phyloP scores from a whole-genome alignment of 108 stramenopile genomes.

The Skeletonema marinoi region DNA sequence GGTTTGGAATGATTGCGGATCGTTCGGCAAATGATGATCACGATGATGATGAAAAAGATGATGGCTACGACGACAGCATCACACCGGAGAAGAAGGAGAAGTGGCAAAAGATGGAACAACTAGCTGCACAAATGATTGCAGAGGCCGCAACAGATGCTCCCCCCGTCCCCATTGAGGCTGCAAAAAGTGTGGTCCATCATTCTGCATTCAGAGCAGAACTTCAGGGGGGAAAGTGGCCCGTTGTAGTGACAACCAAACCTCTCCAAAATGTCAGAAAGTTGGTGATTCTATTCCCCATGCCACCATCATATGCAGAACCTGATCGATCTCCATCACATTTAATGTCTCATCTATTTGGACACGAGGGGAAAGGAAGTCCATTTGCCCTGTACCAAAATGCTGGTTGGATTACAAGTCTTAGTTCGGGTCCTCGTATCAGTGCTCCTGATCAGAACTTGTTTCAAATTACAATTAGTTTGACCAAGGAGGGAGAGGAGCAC shows the following conservation, averaged over 20 bases:
- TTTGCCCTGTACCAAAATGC: conserved; percentile 77
- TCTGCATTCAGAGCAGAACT: conserved; percentile 60
- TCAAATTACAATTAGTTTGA: conserved; percentile 72
- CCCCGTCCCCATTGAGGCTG: conserved; percentile 27
- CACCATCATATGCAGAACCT: conserved; percentile 44
- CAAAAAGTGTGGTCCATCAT: conserved; percentile 37
- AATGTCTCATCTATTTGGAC: conserved; percentile 76
- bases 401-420: conserved; percentile 61
- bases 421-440: conserved; percentile 59
- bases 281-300: conserved; percentile 70
- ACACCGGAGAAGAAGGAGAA: conserved; percentile 14
- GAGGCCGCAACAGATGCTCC: conserved; percentile 76
- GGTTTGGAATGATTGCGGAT: conserved; percentile 63
- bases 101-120: conserved; percentile 33
- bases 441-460: conserved; percentile 76
- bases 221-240: conserved; percentile 61
- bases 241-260: conserved; percentile 71
- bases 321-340: conserved; percentile 66
- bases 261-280: conserved; percentile 67
- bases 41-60: background rate
- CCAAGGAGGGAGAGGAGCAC: conserved; percentile 73
- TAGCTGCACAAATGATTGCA: conserved; percentile 52
- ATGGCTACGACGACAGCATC: background rate
- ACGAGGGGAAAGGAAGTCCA: conserved; percentile 72
- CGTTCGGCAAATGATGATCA: conserved; percentile 7